phyloP scores from a whole-genome alignment of 495 filamentous ascomycete genomes.

The Haplographium delicatum region DNA sequence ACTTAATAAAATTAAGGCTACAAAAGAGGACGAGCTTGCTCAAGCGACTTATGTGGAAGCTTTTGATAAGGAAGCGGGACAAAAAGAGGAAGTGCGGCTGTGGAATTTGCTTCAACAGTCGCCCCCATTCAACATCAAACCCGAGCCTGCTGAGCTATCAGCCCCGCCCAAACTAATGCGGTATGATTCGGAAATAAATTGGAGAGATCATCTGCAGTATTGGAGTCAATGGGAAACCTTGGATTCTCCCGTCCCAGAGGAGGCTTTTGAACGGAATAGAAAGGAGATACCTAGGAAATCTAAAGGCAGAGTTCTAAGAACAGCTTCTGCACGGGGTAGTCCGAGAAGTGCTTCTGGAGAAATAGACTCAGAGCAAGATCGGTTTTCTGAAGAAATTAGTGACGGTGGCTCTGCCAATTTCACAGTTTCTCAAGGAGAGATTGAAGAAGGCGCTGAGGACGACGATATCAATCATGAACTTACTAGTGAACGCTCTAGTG shows the following conservation, averaged over 20 bases:
- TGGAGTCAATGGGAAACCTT: constrained; percentile 47
- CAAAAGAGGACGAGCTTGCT: constrained; percentile 29
- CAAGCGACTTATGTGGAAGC: constrained; percentile 50
- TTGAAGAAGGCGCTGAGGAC: constrained; percentile 1
- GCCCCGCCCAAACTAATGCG: constrained; percentile 27
- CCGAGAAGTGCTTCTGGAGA: background rate
- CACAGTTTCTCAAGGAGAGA: background rate
- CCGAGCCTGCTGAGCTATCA: constrained; percentile 8
- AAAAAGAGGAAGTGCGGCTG: constrained; percentile 49
- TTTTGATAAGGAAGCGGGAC: constrained; percentile 45
- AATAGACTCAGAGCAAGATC: background rate
- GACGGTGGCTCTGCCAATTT: background rate
- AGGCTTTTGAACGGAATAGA: constrained; percentile 28
- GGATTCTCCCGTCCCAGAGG: constrained; percentile 28
- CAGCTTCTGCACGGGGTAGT: too few species aligned
- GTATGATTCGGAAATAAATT: constrained; percentile 33
- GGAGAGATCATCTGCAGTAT: constrained; percentile 41
- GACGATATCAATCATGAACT: background rate
- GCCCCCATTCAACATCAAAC: constrained; percentile 22
- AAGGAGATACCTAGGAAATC: constrained; percentile 7
- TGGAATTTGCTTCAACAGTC: constrained; percentile 42
- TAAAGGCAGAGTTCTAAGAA: constrained; percentile 1
- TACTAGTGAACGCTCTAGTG: too few species aligned
- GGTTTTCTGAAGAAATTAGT: background rate
- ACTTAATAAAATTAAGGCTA: constrained; percentile 20